These are phyloP conservation scores for Leptographium lundbergii DNA, from an alignment of 2,329 filamentous ascomycete genomes.

Conservation along the genomic window DNA sequence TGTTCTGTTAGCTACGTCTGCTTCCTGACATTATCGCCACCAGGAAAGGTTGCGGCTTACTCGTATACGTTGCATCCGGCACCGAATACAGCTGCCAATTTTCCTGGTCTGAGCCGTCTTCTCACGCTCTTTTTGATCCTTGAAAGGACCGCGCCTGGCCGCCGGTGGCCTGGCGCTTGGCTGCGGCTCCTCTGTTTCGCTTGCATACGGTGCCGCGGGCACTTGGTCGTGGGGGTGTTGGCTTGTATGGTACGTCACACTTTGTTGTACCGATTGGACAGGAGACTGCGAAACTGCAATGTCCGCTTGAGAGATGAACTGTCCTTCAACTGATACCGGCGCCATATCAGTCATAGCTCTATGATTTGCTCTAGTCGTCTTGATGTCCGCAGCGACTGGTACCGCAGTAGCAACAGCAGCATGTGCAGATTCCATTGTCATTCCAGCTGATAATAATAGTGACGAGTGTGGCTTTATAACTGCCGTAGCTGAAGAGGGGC, in stretches of 20 bases:
- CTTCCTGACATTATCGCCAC: no score
- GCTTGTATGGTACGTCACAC: no score
- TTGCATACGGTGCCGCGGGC: not conserved
- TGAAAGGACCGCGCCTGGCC: slow-evolving; percentile 40
- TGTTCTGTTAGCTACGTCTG: slow-evolving; percentile 15
- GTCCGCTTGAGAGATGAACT: no score
- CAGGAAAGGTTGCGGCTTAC: slow-evolving; percentile 24
- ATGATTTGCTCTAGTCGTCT: not conserved
- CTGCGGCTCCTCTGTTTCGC: slow-evolving; percentile 9
- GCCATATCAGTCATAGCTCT: not conserved
- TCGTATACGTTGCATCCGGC: slow-evolving; percentile 48
- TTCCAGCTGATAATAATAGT: not conserved
- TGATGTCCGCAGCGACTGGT: not conserved
- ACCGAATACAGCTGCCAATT: slow-evolving; percentile 46
- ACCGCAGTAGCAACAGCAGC: not conserved
- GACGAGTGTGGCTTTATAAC: not conserved
- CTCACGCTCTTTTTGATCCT: slow-evolving; percentile 34
- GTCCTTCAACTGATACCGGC: not conserved
- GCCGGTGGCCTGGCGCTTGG: slow-evolving; percentile 20
- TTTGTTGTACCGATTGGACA: no score
- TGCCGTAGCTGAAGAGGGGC: no score
- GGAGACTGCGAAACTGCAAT: no score
- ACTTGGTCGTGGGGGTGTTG: not conserved
- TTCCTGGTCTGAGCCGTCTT: slow-evolving; percentile 44
- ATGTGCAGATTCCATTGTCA: not conserved